These are phyloP conservation scores for Apiospora kogelbergensis DNA, from an alignment of 2,329 filamentous ascomycete genomes.

Conservation along the genomic window DNA sequence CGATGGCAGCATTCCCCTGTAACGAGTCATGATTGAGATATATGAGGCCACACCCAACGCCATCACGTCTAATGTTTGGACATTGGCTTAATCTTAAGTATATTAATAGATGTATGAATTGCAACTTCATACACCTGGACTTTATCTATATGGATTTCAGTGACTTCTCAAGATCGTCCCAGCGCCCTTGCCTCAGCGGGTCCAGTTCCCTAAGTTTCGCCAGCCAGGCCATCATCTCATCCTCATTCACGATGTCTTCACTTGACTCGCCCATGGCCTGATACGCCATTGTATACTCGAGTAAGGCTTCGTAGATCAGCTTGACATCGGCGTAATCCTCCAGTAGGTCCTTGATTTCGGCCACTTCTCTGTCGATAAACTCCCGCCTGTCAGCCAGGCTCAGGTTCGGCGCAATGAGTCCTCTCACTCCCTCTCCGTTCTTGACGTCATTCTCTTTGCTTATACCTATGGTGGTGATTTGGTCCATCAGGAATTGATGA, in stretches of 20 bases:
- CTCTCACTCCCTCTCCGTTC: slow-evolving; percentile 38
- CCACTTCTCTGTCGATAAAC: slow-evolving; percentile 70
- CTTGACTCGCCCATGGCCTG: slow-evolving; percentile 49
- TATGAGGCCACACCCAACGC: neutral
- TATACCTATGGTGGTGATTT: slow-evolving; percentile 46
- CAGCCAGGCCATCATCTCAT: slow-evolving; percentile 59
- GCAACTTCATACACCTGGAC: neutral
- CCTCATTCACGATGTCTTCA: slow-evolving; percentile 26
- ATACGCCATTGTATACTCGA: slow-evolving; percentile 69
- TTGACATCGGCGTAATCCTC: slow-evolving; percentile 59
- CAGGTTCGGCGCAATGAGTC: slow-evolving; percentile 64
- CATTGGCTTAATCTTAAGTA: neutral
- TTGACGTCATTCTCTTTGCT: neutral
- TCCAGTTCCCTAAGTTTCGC: slow-evolving; percentile 67
- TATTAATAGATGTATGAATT: neutral
- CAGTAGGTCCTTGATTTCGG: slow-evolving; percentile 67
- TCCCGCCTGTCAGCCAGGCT: slow-evolving; percentile 58
- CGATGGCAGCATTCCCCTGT: slow-evolving; percentile 22
- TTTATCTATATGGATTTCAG: slow-evolving; percentile 12
- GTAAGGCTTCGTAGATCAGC: slow-evolving; percentile 85
- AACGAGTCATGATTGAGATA: neutral
- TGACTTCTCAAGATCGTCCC: slow-evolving; percentile 64
- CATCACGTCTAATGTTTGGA: neutral
- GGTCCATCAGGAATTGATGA: slow-evolving; percentile 81
- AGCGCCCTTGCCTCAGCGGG: slow-evolving; percentile 71